These are phyloP conservation scores for Yamadazyma pseudoaaseri DNA, from an alignment of 1,139 yeast species.

Conservation along the genomic window DNA sequence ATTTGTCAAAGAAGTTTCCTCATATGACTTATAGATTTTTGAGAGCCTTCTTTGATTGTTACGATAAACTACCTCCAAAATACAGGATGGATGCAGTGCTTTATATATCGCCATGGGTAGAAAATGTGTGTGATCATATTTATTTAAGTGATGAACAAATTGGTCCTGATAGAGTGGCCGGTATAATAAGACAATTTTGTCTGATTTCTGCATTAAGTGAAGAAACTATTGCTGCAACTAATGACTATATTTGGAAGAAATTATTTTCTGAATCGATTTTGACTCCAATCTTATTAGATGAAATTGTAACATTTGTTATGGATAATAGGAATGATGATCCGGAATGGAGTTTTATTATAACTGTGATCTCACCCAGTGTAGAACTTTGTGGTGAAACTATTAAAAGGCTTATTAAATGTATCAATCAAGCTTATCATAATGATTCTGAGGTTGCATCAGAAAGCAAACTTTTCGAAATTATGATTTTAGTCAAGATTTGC, in stretches of 20 bases:
- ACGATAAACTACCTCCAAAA: slow-evolving; percentile 39
- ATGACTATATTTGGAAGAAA: slow-evolving; percentile 68
- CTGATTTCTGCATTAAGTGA: slow-evolving; percentile 56
- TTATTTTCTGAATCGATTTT: slow-evolving; percentile 62
- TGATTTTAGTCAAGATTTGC: slow-evolving; percentile 64
- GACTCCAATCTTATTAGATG: slow-evolving; percentile 62
- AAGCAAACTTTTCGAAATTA: slow-evolving; percentile 68
- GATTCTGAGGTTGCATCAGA: slow-evolving; percentile 59
- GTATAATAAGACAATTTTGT: slow-evolving; percentile 63
- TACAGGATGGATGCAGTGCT: slow-evolving; percentile 43
- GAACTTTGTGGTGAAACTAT: slow-evolving; percentile 72
- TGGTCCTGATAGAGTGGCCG: slow-evolving; percentile 63
- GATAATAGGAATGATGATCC: slow-evolving; percentile 74
- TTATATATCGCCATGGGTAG: slow-evolving; percentile 77
- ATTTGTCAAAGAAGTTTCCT: slow-evolving; percentile 57
- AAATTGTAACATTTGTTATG: slow-evolving; percentile 69
- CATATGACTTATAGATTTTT: slow-evolving; percentile 62
- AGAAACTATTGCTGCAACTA: slow-evolving; percentile 32
- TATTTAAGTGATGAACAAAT: slow-evolving; percentile 50
- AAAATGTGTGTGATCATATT: slow-evolving; percentile 60
- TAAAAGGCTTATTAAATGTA: slow-evolving; percentile 49
- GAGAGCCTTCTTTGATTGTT: slow-evolving; percentile 58
- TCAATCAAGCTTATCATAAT: slow-evolving; percentile 47
- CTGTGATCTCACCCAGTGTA: slow-evolving; percentile 70
- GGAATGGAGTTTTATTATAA: slow-evolving; percentile 62